These are phyloP conservation scores for Verbascum thapsus DNA, from an alignment of 257 asterid genomes.

Conservation along the genomic window DNA sequence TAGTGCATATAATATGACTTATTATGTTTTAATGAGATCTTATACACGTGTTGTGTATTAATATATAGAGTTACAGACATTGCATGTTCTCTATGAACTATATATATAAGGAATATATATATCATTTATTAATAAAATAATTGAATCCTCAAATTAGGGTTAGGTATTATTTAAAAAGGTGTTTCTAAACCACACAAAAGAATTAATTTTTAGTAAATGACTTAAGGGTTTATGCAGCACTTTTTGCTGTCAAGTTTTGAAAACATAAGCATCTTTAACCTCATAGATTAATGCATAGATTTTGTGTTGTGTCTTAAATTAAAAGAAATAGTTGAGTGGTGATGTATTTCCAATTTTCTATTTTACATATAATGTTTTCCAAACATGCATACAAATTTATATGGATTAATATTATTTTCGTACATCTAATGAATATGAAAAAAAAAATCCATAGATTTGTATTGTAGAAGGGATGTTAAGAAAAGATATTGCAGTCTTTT, in stretches of 20 bases:
- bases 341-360: too few relatives aligned
- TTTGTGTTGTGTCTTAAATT: constrained; percentile 22
- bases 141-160: constrained; percentile 41
- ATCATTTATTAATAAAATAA: background rate
- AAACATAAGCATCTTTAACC: constrained; percentile 30
- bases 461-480: too few relatives aligned
- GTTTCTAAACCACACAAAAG: constrained; percentile 12
- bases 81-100: constrained; percentile 19
- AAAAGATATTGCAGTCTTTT: too few relatives aligned
- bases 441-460: too few relatives aligned
- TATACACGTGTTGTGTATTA: constrained; percentile 33
- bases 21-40: constrained; percentile 7
- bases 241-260: constrained; percentile 23
- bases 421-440: too few relatives aligned
- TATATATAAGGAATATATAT: background rate
- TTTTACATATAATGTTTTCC: too few relatives aligned
- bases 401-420: too few relatives aligned
- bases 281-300: constrained; percentile 33
- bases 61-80: background rate
- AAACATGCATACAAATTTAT: too few relatives aligned
- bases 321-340: constrained; percentile 27
- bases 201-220: background rate
- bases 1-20: constrained; percentile 24
- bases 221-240: constrained; percentile 19
- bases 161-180: background rate